Evolutionary conservation across 1,284 basidiomycete genomes (phyloP), one percentile per base, ranked within the genome.

Genomic region (Ustilago hordei): DNA sequence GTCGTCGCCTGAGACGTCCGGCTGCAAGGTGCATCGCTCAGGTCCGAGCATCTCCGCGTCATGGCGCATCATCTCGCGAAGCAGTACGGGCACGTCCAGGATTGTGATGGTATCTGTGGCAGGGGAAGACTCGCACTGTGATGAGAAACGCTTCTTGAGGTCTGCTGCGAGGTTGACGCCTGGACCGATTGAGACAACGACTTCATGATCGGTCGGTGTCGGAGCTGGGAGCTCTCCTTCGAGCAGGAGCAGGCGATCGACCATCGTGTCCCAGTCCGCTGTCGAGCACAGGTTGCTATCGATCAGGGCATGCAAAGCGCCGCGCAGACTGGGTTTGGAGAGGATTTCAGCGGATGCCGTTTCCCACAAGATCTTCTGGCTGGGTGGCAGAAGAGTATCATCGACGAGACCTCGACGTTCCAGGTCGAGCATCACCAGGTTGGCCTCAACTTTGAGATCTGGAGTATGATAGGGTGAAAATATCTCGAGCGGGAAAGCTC

Each of bases 391-490:
- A 7, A 2, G 1, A 11, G 17, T 41, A 31, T 60, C 61, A 35
- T 64, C 35, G 50, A 66, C 28, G 23, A 77, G 32, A 32, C 48
- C 53, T 39, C 65, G 62, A 47, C 56, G 58, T 32, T 69, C 60
- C n/a, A 77, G 56, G 35, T 77, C 66, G 4, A 34, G 47, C 63
- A 77, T 60, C 36, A 69, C 69, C 23, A 47, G 13, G 8, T 47
- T 43, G 1, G 39, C 54, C 34, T 69, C 75, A n/a, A 3, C 8
- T 3, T 43, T 31, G 3, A 77, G 63, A 28, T 56, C 60, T 9
- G 63, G 47, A 13, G 41, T 62, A 36, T 77, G 75, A 23, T 77
- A 77, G 1, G 75, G 75, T 12, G 75, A 63, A 54, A 62, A 77
- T 38, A 77, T 69, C 36, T 77, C 60, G 23, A 77, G 43, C 7